Conservation (phyloP, 1,284 basidiomycete species). For the Tilletia indica region DNA sequence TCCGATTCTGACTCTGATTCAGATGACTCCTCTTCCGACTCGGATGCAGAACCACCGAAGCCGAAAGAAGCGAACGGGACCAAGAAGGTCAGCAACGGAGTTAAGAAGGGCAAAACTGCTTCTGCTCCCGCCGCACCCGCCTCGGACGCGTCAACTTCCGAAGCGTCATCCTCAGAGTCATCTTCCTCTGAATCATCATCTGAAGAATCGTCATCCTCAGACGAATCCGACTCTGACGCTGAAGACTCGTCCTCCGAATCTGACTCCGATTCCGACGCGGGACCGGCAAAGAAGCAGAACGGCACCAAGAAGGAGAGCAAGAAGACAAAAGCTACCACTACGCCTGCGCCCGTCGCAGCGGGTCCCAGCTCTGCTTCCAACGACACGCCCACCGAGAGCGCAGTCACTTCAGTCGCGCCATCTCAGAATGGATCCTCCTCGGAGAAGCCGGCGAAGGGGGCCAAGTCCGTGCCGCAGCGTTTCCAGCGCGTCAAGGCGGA, state of each 20-base stretch:
- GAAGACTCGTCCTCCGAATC: slow-evolving; percentile 11
- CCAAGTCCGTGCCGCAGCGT: slow-evolving; percentile 28
- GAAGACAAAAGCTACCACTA: background rate
- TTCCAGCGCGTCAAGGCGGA: slow-evolving; percentile 81
- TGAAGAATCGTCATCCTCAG: slow-evolving; percentile 21
- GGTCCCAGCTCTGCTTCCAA: background rate
- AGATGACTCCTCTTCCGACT: slow-evolving; percentile 34
- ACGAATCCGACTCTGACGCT: slow-evolving; percentile 25
- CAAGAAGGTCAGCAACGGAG: too few relatives aligned
- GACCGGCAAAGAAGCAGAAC: slow-evolving; percentile 16
- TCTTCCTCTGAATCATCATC: slow-evolving; percentile 30
- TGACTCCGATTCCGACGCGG: slow-evolving; percentile 1
- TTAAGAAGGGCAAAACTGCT: too few relatives aligned
- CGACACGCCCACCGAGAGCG: background rate
- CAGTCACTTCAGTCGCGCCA: background rate
- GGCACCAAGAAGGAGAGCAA: background rate
- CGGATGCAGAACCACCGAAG: slow-evolving; percentile 26
- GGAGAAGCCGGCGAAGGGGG: slow-evolving; percentile 22
- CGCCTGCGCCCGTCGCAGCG: background rate
- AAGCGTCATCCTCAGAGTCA: slow-evolving; percentile 23
- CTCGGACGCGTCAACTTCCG: slow-evolving; percentile 19
- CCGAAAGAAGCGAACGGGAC: too few relatives aligned
- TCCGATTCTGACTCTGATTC: background rate
- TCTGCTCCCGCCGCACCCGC: slow-evolving; percentile 22
- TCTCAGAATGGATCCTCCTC: background rate